Evolutionary conservation across 352 stramenopile genomes (phyloP).

Genomic region (Plasmopara viticola): DNA sequence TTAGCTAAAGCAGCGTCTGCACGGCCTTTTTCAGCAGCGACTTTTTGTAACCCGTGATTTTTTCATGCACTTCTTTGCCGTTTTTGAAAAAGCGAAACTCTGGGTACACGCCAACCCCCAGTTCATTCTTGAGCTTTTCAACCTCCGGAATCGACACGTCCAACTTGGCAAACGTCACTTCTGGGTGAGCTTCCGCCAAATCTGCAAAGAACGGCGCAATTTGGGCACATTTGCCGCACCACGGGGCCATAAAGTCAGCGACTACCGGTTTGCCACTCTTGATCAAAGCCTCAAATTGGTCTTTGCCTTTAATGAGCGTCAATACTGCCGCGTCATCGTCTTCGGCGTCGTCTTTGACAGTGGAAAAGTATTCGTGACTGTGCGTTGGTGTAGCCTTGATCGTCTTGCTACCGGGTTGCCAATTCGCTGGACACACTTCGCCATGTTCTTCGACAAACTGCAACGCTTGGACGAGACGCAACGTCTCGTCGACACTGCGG

Average conservation of each 20-base stretch:
- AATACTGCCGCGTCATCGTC: constrained; percentile 37
- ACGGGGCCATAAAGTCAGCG: constrained; percentile 80
- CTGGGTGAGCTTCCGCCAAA: constrained; percentile 52
- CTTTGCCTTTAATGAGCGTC: constrained; percentile 52
- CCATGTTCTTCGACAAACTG: constrained; percentile 91
- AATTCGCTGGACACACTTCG: constrained; percentile 91
- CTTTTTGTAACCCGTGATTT: constrained; percentile 84
- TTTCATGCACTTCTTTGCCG: constrained; percentile 65
- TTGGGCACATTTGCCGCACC: constrained; percentile 83
- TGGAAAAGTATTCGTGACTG: constrained; percentile 79
- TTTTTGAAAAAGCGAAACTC: constrained; percentile 84
- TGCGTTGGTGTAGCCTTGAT: constrained; percentile 85
- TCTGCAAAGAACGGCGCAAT: constrained; percentile 73
- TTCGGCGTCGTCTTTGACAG: constrained; percentile 47
- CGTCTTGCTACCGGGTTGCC: constrained; percentile 87
- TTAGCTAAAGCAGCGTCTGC: constrained; percentile 43
- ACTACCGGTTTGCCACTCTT: constrained; percentile 68
- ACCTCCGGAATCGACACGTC: constrained; percentile 69
- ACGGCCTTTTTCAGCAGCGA: constrained; percentile 64
- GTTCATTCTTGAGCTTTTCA: constrained; percentile 65
- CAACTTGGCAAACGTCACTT: constrained; percentile 75
- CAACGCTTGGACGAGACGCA: constrained; percentile 89
- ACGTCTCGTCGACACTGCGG: constrained; percentile 88
- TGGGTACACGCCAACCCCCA: constrained; percentile 68
- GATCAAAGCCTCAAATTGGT: constrained; percentile 54